Evolutionary conservation across 352 stramenopile species (phyloP).

Genomic region (Globisporangium acanthophoron): DNA sequence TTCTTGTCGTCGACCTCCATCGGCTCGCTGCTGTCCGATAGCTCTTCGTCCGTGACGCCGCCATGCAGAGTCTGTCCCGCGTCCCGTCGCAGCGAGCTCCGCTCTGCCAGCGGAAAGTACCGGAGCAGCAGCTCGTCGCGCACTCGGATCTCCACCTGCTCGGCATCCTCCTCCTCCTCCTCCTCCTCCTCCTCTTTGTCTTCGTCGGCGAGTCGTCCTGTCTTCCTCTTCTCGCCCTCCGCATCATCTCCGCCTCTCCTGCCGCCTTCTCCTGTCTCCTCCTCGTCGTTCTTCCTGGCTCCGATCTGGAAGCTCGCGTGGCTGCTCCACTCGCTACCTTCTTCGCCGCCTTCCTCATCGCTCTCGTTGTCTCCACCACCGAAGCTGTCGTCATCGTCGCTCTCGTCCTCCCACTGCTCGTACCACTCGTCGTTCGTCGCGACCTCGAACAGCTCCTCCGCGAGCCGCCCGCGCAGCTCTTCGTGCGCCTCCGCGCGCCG

Average conservation of each 20-base stretch:
- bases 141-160: conserved; percentile 1
- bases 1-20: conserved; percentile 1
- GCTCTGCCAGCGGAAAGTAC: conserved; percentile 27
- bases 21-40: background rate
- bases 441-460: conserved; percentile 55
- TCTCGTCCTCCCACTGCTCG: conserved; percentile 37
- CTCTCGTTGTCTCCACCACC: conserved; percentile 3
- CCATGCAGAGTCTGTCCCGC: background rate
- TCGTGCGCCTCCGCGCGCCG: conserved; percentile 9
- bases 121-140: conserved; percentile 34
- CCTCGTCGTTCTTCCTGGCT: background rate
- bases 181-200: background rate
- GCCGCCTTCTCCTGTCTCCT: background rate
- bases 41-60: conserved; percentile 5
- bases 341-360: background rate
- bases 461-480: conserved; percentile 27
- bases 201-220: background rate
- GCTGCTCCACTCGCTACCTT: background rate
- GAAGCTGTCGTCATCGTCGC: conserved; percentile 20
- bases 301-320: background rate
- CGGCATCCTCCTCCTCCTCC: background rate
- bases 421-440: conserved; percentile 66
- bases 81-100: too few species aligned
- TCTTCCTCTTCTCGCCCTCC: background rate
- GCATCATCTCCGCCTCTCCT: background rate